phyloP scores from a whole-genome alignment of 441 rosid species.

The Gossypium gossypioides region DNA sequence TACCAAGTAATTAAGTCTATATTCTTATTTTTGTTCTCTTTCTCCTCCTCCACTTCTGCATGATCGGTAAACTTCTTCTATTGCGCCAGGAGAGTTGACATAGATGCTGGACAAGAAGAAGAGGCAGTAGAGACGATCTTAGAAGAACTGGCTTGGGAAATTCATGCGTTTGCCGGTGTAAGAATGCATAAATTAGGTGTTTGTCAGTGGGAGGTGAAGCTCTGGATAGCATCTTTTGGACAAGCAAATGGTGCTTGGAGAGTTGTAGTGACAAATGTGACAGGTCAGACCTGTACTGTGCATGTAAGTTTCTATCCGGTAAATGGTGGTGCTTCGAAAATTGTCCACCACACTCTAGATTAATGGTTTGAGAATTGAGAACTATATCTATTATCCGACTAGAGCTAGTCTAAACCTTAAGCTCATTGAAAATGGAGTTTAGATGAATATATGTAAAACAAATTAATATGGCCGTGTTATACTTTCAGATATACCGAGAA shows the following conservation, averaged over 20 bases:
- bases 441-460: background rate
- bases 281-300: conserved; percentile 86
- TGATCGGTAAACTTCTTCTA: conserved; percentile 9
- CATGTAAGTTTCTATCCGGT: conserved; percentile 58
- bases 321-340: background rate
- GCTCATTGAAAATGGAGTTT: background rate
- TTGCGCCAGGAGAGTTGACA: conserved; percentile 68
- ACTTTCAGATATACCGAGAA: conserved; percentile 81
- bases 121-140: conserved; percentile 55
- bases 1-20: conserved; percentile 46
- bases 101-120: conserved; percentile 63
- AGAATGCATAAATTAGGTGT: conserved; percentile 90
- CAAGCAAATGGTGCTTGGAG: conserved; percentile 96
- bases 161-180: conserved; percentile 72
- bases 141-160: conserved; percentile 65
- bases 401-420: background rate
- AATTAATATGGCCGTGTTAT: conserved; percentile 9
- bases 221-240: conserved; percentile 81
- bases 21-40: conserved; percentile 8
- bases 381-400: background rate
- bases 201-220: conserved; percentile 96
- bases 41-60: background rate
- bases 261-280: conserved; percentile 70
- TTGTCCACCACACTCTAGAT: background rate
- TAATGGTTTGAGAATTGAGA: background rate